phyloP scores from a whole-genome alignment of 148 eudicot genomes.

The Spergularia bocconei region DNA sequence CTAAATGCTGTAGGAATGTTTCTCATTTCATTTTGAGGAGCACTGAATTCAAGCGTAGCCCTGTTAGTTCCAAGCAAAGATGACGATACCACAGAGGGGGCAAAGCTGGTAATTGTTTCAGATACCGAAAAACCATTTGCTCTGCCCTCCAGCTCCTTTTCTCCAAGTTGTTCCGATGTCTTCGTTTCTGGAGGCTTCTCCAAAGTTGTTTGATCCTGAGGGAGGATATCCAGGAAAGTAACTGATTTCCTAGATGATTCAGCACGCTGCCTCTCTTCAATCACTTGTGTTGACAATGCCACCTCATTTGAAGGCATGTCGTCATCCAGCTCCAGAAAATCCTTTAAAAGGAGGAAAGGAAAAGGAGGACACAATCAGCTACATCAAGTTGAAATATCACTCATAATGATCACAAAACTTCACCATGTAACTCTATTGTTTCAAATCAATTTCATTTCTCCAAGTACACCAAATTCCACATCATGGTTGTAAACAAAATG shows the following conservation, averaged over 20 bases:
- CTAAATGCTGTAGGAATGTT: constrained; percentile 26
- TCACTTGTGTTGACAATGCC: constrained; percentile 24
- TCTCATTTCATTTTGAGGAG: constrained; percentile 27
- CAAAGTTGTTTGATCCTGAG: constrained; percentile 18
- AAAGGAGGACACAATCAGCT: neutral
- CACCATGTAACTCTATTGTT: too few species aligned
- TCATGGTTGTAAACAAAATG: too few species aligned
- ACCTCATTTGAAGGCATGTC: constrained; percentile 40
- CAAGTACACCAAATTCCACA: too few species aligned
- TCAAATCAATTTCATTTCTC: too few species aligned
- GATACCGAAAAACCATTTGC: constrained; percentile 28
- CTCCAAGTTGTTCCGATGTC: constrained; percentile 19
- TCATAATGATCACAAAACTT: neutral
- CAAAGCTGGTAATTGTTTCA: constrained; percentile 24
- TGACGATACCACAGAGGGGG: constrained; percentile 18
- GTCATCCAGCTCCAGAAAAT: constrained; percentile 54
- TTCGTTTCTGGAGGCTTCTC: constrained; percentile 30
- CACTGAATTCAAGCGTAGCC: constrained; percentile 17
- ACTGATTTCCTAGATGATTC: constrained; percentile 31
- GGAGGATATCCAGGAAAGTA: constrained; percentile 11
- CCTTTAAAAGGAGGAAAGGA: constrained; percentile 34
- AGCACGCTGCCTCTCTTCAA: constrained; percentile 27
- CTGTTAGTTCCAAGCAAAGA: constrained; percentile 27
- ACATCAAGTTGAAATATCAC: neutral
- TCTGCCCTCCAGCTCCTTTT: constrained; percentile 22